These are phyloP conservation scores for Fagus crenata DNA, from an alignment of 306 rosid genomes.

Conservation along the genomic window DNA sequence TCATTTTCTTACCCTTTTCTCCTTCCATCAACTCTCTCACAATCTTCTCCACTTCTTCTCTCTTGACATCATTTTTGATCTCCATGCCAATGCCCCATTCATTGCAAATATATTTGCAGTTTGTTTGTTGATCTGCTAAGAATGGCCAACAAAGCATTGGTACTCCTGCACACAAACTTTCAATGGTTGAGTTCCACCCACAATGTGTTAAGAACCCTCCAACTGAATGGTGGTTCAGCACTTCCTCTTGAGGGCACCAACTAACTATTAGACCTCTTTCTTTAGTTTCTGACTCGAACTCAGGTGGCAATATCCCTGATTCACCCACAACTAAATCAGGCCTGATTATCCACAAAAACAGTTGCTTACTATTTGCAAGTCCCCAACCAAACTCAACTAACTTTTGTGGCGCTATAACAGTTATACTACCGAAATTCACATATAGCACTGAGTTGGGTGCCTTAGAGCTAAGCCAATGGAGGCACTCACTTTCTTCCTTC, in stretches of 20 bases:
- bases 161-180: conserved; percentile 1
- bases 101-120: too few relatives aligned
- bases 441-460: background rate
- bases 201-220: conserved; percentile 3
- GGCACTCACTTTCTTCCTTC: conserved; percentile 9
- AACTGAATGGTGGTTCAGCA: background rate
- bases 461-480: conserved; percentile 6
- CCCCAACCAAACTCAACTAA: too few relatives aligned
- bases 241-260: conserved; percentile 14
- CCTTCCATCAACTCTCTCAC: too few relatives aligned
- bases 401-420: background rate
- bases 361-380: too few relatives aligned
- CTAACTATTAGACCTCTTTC: conserved; percentile 8
- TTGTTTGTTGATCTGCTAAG: too few relatives aligned
- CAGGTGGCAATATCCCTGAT: background rate
- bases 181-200: conserved; percentile 9
- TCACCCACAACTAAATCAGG: background rate
- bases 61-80: too few relatives aligned
- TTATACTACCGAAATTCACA: background rate
- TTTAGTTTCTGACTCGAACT: background rate
- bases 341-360: too few relatives aligned
- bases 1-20: too few relatives aligned
- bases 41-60: too few relatives aligned
- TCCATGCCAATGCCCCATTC: too few relatives aligned
- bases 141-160: background rate